A percentile compares a stretch with the other conserved stretches of the same genome.
Evolutionary conservation across 192 early-diverging fungal genomes (phyloP).

Genomic region (Podochytrium sp.): DNA sequence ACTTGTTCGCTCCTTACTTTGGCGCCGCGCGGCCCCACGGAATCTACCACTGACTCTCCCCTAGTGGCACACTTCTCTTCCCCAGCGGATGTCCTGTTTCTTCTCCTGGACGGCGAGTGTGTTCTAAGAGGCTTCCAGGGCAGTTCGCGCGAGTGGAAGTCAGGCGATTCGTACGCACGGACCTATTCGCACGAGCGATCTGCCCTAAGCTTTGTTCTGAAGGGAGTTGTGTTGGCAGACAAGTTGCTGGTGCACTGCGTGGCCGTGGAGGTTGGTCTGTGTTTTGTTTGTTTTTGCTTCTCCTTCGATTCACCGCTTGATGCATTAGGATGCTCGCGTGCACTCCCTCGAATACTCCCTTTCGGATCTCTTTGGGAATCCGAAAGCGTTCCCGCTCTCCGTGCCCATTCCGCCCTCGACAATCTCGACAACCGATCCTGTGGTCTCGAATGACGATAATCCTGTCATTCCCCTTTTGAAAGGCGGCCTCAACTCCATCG

Average conservation of each 20-base stretch:
- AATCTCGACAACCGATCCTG: neutral
- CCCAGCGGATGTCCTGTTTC: too few relatives aligned
- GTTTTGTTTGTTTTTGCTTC: too few relatives aligned
- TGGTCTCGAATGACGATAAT: slow-evolving; percentile 15
- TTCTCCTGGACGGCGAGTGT: too few relatives aligned
- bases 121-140: too few relatives aligned
- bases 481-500: slow-evolving; percentile 43
- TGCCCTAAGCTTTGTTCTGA: slow-evolving; percentile 68
- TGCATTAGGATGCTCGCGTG: slow-evolving; percentile 41
- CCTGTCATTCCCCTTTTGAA: slow-evolving; percentile 11
- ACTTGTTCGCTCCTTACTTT: too few relatives aligned
- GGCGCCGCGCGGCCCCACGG: too few relatives aligned
- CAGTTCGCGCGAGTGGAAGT: too few relatives aligned
- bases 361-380: slow-evolving; percentile 22
- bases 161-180: slow-evolving; percentile 66
- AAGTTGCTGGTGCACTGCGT: slow-evolving; percentile 70
- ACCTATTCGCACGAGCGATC: slow-evolving; percentile 72
- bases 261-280: slow-evolving; percentile 61
- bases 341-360: slow-evolving; percentile 40
- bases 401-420: slow-evolving; percentile 1
- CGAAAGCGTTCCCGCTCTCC: slow-evolving; percentile 36
- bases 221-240: slow-evolving; percentile 63
- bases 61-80: too few relatives aligned
- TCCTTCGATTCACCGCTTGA: neutral
- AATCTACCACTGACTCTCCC: too few relatives aligned